These are phyloP conservation scores for Arachis hypogaea DNA, from an alignment of 306 rosid species.

Conservation along the genomic window DNA sequence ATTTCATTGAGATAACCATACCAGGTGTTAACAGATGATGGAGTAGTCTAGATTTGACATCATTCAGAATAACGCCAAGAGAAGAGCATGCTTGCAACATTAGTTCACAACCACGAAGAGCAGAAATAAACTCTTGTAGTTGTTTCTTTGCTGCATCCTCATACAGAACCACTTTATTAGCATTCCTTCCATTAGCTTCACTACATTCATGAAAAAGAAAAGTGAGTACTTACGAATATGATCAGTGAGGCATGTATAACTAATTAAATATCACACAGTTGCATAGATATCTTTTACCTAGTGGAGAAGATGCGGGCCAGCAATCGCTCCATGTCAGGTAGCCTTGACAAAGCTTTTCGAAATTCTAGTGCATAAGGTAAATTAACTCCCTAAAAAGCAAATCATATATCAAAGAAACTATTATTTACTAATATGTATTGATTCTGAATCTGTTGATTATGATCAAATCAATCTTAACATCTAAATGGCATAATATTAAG, in stretches of 20 bases:
- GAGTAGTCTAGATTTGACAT: conserved; percentile 66
- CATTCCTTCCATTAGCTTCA: conserved; percentile 88
- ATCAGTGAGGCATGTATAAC: conserved; percentile 17
- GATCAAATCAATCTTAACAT: conserved; percentile 22
- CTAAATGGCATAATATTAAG: neutral
- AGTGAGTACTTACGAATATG: conserved; percentile 33
- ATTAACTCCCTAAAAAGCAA: conserved; percentile 71
- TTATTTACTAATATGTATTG: conserved; percentile 17
- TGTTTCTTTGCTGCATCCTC: conserved; percentile 92
- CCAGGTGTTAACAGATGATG: conserved; percentile 79
- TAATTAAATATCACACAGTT: neutral
- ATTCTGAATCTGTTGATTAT: neutral
- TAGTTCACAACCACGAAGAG: conserved; percentile 81
- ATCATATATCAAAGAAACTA: conserved; percentile 30
- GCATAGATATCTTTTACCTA: conserved; percentile 55
- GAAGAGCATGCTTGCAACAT: conserved; percentile 77
- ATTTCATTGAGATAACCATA: conserved; percentile 38
- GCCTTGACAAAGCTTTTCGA: conserved; percentile 63
- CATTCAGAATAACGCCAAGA: conserved; percentile 60
- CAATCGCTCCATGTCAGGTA: conserved; percentile 87
- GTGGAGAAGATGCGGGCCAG: conserved; percentile 78
- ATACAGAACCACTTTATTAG: conserved; percentile 76
- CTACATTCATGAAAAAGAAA: conserved; percentile 51
- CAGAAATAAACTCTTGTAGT: conserved; percentile 81
- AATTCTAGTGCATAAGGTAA: conserved; percentile 73